Base-by-base conservation (phyloP, 257 asterid genomes). In the Ophiorrhiza pumila region DNA sequence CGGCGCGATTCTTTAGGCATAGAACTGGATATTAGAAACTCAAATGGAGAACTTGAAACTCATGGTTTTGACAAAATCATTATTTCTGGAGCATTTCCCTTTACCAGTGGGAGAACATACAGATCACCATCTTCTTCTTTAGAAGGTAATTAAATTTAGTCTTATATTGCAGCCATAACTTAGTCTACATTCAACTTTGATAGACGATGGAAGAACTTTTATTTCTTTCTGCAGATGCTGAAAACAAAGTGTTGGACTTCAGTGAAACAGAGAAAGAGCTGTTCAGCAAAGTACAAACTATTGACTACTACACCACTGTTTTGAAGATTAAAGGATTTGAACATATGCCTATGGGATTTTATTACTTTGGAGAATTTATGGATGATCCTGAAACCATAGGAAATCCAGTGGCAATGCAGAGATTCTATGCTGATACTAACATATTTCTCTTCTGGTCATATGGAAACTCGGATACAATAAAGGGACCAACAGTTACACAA, bases 321-420 rank as follows among this genome's bases (percentile, higher is more conserved):
- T 61, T 91, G 89, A 84, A 85, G 90, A 89, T 91, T 70, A 89
- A 87, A 69, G 95, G 94, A 73, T 71, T 91, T 64, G 90, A 91
- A 59, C 89, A 89, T 39, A 69, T 91, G 71, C 96, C 95, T 22
- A 80, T 79, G 53, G 97, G 97, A 60, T 91, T 91, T 79, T 91
- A 83, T 69, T 91, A 91, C 92, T 89, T 91, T 35, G 84, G 80
- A 37, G 97, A 91, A 53, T 89, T 89, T 77, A 86, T 89, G 91
- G 88, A 87, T 53, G 90, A 89, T 85, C 95, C 94, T n/a, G 69
- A 73, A 46, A 87, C 96, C 22, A 82, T 89, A 64, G 97, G 97
- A 55, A 89, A 89, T 76, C 96, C 97, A 5, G 97, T 91, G 34
- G 96, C 96, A 41, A 84, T 87, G 91, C 96, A 91, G 78, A 87